A percentile compares a stretch with the other conserved stretches of the same genome.
Evolutionary conservation across 495 filamentous ascomycete species (phyloP).

Genomic region (Xanthoparmelia taractica): DNA sequence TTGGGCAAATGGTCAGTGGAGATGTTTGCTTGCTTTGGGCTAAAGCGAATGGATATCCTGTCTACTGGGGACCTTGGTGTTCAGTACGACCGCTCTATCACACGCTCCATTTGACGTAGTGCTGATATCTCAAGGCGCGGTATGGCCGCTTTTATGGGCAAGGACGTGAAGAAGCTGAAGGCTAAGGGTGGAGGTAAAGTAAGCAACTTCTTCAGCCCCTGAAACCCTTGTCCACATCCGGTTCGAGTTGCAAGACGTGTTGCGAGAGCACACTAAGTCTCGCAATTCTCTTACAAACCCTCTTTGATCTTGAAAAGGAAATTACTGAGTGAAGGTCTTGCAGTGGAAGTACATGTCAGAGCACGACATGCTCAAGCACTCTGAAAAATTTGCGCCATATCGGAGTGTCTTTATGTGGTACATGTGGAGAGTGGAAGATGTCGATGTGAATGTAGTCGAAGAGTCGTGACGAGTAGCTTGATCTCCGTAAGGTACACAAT

Average conservation of each 20-base stretch:
- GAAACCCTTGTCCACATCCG: not conserved
- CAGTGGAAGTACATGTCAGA: conserved; percentile 92
- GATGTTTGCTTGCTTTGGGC: conserved; percentile 90
- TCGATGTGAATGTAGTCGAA: conserved; percentile 61
- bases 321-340: not conserved
- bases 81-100: conserved; percentile 48
- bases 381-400: conserved; percentile 76
- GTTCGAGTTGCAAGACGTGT: not conserved
- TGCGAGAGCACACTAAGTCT: not conserved
- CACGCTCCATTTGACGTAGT: not conserved
- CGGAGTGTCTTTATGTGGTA: conserved; percentile 79
- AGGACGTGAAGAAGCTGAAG: conserved; percentile 78
- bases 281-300: not conserved
- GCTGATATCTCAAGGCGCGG: conserved; percentile 49
- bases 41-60: conserved; percentile 92
- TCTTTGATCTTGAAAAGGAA: not conserved
- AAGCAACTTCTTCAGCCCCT: not conserved
- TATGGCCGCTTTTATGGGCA: conserved; percentile 80
- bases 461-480: not conserved
- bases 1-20: conserved; percentile 88
- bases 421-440: conserved; percentile 81
- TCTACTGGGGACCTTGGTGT: conserved; percentile 88
- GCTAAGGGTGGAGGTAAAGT: conserved; percentile 67
- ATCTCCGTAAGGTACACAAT: not conserved
- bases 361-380: conserved; percentile 77